A percentile compares a stretch with the other conserved stretches of the same genome.
Conservation (phyloP, 805 yeast species). For the Lipomyces yamadae region DNA sequence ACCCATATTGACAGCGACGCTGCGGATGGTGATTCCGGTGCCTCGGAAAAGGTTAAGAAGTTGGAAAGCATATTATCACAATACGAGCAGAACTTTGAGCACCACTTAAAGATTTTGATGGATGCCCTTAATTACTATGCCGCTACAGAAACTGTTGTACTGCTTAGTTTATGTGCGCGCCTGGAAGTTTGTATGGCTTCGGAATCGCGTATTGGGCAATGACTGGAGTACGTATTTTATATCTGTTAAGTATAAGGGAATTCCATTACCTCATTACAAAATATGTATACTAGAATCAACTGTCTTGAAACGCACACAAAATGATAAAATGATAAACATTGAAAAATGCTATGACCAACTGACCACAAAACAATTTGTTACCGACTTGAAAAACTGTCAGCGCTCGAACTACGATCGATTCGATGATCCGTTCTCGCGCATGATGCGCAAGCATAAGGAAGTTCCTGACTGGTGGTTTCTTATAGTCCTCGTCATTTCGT, state of each 20-base stretch:
- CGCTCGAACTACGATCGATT: constrained; percentile 36
- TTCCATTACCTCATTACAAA: not conserved
- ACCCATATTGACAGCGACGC: constrained; percentile 49
- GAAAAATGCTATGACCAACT: no score
- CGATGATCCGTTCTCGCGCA: constrained; percentile 55
- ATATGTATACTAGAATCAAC: not conserved
- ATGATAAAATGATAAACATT: not conserved
- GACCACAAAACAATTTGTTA: constrained; percentile 13
- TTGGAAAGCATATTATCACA: constrained; percentile 43
- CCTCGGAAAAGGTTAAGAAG: constrained; percentile 36
- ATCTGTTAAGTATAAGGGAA: not conserved
- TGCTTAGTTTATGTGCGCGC: constrained; percentile 51
- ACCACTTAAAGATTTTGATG: constrained; percentile 51
- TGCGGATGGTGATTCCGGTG: constrained; percentile 49
- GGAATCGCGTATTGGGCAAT: not conserved
- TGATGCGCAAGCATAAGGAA: constrained; percentile 62
- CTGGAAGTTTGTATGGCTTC: constrained; percentile 40
- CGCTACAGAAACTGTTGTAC: constrained; percentile 52
- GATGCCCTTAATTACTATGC: constrained; percentile 50
- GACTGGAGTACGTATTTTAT: not conserved
- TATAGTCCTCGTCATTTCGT: constrained; percentile 52
- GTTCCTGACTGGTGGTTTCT: constrained; percentile 70
- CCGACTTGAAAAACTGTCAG: constrained; percentile 36
- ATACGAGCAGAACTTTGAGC: constrained; percentile 49
- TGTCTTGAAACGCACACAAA: not conserved